These are phyloP conservation scores for Cajanus cajan DNA, from an alignment of 306 rosid species.

Conservation along the genomic window DNA sequence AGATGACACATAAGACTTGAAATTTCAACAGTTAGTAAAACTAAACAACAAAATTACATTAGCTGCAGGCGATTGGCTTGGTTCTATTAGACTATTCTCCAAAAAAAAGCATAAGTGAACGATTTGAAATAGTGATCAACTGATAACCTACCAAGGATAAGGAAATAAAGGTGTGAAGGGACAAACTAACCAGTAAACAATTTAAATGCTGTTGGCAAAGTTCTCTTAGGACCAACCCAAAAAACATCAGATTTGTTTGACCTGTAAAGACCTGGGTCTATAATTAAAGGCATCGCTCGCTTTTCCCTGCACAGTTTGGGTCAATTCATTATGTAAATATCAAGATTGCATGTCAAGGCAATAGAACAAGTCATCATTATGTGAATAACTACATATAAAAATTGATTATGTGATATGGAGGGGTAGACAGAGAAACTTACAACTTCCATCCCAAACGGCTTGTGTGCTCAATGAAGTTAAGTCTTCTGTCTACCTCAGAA, in stretches of 20 bases:
- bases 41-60: background rate
- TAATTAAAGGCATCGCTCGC: constrained; percentile 78
- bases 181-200: constrained; percentile 69
- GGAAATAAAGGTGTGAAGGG: background rate
- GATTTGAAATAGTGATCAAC: background rate
- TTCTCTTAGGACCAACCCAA: constrained; percentile 58
- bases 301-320: constrained; percentile 48
- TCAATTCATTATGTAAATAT: background rate
- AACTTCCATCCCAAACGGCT: constrained; percentile 84
- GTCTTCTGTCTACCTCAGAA: constrained; percentile 51
- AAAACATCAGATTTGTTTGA: constrained; percentile 58
- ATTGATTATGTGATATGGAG: background rate
- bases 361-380: background rate
- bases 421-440: constrained; percentile 43
- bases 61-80: background rate
- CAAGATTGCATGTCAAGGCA: background rate
- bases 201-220: constrained; percentile 71
- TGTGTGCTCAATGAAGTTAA: constrained; percentile 85
- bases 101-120: background rate
- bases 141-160: background rate
- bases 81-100: background rate
- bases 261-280: constrained; percentile 76
- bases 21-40: background rate
- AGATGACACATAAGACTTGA: background rate
- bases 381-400: background rate